These are phyloP conservation scores for Jimgerdemannia flammicorona DNA, from an alignment of 192 early-diverging fungal genomes.

Conservation along the genomic window DNA sequence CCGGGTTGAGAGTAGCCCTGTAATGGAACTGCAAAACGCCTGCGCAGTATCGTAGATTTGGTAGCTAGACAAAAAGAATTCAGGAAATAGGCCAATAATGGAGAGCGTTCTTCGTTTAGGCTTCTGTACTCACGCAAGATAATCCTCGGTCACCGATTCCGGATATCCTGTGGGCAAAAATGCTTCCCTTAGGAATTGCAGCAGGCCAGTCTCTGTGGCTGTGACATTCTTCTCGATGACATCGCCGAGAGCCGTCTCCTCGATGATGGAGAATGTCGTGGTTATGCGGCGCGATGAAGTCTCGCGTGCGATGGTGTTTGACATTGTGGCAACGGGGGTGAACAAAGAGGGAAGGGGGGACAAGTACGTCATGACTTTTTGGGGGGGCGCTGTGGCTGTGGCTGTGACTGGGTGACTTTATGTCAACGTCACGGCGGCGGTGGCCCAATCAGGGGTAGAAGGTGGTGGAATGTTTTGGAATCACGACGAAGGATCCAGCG, in stretches of 20 bases:
- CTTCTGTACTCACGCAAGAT: neutral
- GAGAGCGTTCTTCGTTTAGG: neutral
- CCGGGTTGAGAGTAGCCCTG: neutral
- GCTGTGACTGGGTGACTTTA: neutral
- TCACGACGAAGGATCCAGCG: neutral
- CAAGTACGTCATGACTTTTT: too few relatives aligned
- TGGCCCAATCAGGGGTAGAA: neutral
- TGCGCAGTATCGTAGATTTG: neutral
- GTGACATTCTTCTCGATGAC: neutral
- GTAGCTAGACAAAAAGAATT: neutral
- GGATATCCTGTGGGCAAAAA: neutral
- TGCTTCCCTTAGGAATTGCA: neutral
- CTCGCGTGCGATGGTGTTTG: neutral
- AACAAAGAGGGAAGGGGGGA: too few relatives aligned
- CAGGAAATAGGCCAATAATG: neutral
- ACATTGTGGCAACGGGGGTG: neutral
- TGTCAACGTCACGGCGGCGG: neutral
- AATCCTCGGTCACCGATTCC: neutral
- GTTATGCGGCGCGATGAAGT: neutral
- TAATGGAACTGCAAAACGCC: neutral
- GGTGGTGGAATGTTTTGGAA: neutral
- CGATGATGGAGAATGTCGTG: neutral
- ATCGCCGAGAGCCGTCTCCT: neutral
- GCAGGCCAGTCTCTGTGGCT: neutral
- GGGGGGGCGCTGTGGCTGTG: too few relatives aligned